These are phyloP conservation scores for Cinchona pubescens DNA, from an alignment of 257 asterid species.

Conservation along the genomic window DNA sequence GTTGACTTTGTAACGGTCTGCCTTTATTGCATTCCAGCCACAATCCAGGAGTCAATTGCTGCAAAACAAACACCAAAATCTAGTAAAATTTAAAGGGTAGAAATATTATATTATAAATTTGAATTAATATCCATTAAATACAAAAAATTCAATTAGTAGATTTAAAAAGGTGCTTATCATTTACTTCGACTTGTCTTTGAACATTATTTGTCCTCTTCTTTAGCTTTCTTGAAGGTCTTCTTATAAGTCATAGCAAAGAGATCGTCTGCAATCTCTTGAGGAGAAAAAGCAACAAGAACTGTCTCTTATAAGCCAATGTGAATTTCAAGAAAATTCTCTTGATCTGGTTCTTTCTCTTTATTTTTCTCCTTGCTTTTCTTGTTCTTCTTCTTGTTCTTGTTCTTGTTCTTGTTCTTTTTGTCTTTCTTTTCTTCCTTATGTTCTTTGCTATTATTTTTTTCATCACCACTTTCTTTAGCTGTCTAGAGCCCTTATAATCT, in stretches of 20 bases:
- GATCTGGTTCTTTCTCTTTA: not conserved
- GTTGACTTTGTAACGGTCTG: not conserved
- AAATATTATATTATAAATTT: not conserved
- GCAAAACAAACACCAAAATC: constrained; percentile 2
- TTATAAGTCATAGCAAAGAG: constrained; percentile 8
- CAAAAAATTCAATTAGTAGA: too few relatives aligned
- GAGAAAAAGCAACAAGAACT: not conserved
- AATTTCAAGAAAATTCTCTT: not conserved
- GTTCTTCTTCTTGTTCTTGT: too few relatives aligned
- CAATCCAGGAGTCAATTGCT: constrained; percentile 12
- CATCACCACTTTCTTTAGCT: not conserved
- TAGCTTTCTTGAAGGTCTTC: not conserved
- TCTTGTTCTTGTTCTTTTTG: not conserved
- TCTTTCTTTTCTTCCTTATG: too few relatives aligned
- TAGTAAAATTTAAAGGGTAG: too few relatives aligned
- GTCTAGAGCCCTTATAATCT: too few relatives aligned
- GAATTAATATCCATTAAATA: not conserved
- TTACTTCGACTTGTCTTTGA: constrained; percentile 13
- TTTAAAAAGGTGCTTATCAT: not conserved
- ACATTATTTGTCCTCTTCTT: constrained; percentile 5
- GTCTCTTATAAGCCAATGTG: not conserved
- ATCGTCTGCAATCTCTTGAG: constrained; percentile 14
- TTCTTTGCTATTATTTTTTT: not conserved
- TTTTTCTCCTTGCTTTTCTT: not conserved
- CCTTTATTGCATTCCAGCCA: not conserved